A percentile compares a stretch with the other conserved stretches of the same genome.
phyloP scores from a whole-genome alignment of 257 asterid genomes.

The Perilla frutescens region DNA sequence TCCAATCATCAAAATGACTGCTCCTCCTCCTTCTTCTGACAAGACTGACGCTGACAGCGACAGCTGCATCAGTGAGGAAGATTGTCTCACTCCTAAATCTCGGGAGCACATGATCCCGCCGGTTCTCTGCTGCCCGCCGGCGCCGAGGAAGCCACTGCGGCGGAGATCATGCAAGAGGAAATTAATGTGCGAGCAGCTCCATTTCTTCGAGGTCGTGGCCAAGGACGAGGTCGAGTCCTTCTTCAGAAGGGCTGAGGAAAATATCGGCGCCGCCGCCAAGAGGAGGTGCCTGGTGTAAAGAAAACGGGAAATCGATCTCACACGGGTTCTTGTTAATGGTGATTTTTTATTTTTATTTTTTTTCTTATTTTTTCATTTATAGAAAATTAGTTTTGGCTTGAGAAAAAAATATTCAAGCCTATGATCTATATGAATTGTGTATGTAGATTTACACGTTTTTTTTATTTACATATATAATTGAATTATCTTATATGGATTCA shows the following conservation, averaged over 20 bases:
- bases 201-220: constrained; percentile 49
- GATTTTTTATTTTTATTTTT: constrained; percentile 19
- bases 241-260: constrained; percentile 42
- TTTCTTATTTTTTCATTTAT: neutral
- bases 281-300: constrained; percentile 49
- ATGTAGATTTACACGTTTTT: constrained; percentile 32
- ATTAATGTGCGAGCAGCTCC: constrained; percentile 27
- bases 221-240: constrained; percentile 55
- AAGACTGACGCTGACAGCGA: neutral
- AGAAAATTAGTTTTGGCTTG: constrained; percentile 25
- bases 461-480: neutral
- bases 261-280: constrained; percentile 28
- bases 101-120: constrained; percentile 56
- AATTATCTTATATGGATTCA: constrained; percentile 18
- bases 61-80: constrained; percentile 23
- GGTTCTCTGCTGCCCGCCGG: constrained; percentile 56
- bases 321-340: constrained; percentile 20
- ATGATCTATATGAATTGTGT: constrained; percentile 32
- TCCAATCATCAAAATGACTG: constrained; percentile 40
- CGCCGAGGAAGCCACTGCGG: constrained; percentile 58
- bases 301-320: neutral
- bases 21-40: constrained; percentile 14
- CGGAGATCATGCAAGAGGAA: constrained; percentile 59
- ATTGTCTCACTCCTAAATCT: constrained; percentile 56
- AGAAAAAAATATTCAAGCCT: constrained; percentile 15